Conservation (phyloP, 305 asterid species). For the Solanum hybrid region DNA sequence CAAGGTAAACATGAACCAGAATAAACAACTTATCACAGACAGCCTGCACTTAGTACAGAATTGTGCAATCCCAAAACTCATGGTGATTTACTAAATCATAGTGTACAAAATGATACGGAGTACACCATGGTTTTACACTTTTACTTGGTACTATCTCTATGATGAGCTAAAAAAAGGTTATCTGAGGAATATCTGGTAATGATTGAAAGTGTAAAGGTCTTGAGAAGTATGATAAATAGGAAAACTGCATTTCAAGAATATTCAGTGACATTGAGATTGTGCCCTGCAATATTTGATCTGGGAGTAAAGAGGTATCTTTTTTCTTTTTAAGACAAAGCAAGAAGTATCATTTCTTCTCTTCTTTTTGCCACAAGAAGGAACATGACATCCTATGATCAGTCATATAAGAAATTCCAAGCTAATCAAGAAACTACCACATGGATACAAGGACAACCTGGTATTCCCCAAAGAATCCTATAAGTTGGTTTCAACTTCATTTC, state of each 20-base stretch:
- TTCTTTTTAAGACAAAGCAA: neutral
- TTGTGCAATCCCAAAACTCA: neutral
- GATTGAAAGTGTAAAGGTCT: neutral
- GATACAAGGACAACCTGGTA: constrained; percentile 59
- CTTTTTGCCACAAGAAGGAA: neutral
- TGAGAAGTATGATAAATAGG: neutral
- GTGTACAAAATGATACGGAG: neutral
- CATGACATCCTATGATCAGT: constrained; percentile 1
- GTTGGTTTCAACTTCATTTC: constrained; percentile 93
- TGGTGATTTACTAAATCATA: neutral
- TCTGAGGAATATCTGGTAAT: neutral
- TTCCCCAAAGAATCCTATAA: constrained; percentile 96
- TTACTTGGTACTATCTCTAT: neutral
- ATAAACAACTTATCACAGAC: neutral
- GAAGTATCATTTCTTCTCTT: neutral
- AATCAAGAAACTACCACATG: constrained; percentile 2
- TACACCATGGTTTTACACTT: neutral
- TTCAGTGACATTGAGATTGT: neutral
- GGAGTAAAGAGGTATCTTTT: neutral
- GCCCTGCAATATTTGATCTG: neutral
- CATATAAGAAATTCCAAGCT: neutral
- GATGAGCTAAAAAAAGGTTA: neutral
- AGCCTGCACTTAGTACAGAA: neutral
- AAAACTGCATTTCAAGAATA: neutral
- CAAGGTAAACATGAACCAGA: neutral